Evolutionary conservation across 208 protist genomes (phyloP).

Genomic region (Acanthamoeba lugdunensis): DNA sequence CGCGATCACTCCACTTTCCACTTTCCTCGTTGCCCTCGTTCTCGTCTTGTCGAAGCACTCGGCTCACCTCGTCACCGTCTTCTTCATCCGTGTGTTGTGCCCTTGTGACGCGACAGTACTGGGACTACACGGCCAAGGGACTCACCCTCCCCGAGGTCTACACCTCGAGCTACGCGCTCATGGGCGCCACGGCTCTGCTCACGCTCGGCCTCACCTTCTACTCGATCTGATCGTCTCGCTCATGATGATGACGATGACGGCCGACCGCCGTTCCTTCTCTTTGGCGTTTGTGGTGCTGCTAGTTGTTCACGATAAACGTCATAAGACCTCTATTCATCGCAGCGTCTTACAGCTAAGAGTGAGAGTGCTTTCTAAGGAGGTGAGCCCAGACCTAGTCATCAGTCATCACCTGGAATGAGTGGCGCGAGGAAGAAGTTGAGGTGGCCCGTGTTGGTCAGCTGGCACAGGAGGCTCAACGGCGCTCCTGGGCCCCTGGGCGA

Average conservation of each 20-base stretch:
- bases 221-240: background rate
- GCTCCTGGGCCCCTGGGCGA: background rate
- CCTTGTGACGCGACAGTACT: background rate
- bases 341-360: too few species aligned
- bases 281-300: background rate
- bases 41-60: background rate
- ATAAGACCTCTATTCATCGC: background rate
- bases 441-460: slow-evolving; percentile 13
- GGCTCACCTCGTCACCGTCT: background rate
- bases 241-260: background rate
- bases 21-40: background rate
- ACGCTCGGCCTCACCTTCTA: slow-evolving; percentile 61
- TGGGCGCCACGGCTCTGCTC: slow-evolving; percentile 31
- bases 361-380: too few species aligned
- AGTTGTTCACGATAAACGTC: background rate
- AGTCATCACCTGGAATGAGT: background rate
- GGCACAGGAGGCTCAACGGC: slow-evolving; percentile 47
- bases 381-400: background rate
- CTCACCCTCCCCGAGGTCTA: slow-evolving; percentile 38
- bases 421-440: slow-evolving; percentile 55
- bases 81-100: background rate
- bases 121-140: slow-evolving; percentile 75
- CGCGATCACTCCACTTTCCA: background rate
- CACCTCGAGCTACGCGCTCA: slow-evolving; percentile 26
- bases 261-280: background rate